phyloP scores from a whole-genome alignment of 768 basidiomycete genomes.

The Ramaria sp. region DNA sequence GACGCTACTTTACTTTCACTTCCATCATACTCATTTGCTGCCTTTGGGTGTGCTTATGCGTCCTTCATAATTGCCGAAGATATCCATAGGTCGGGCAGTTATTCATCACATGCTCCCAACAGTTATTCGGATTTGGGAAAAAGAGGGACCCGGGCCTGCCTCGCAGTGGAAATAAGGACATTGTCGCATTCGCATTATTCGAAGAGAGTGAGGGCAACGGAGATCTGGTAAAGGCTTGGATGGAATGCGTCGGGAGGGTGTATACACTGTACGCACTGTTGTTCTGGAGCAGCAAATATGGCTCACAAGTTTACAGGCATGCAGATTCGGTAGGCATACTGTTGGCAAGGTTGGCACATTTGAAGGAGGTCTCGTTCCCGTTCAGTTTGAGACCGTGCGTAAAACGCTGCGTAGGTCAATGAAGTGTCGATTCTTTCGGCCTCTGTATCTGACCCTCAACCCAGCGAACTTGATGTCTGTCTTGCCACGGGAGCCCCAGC shows the following conservation, averaged over 20 bases:
- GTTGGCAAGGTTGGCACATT: constrained; percentile 41
- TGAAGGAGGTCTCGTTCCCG: constrained; percentile 47
- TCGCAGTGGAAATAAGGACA: constrained; percentile 58
- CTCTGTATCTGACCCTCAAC: not conserved
- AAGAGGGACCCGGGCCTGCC: constrained; percentile 69
- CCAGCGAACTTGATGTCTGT: constrained; percentile 41
- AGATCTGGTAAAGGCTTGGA: constrained; percentile 46
- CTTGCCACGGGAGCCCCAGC: constrained; percentile 27
- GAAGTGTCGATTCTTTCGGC: not conserved
- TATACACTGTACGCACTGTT: constrained; percentile 44
- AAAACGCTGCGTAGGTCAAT: constrained; percentile 46
- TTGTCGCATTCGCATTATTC: constrained; percentile 56
- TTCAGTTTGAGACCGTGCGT: constrained; percentile 61
- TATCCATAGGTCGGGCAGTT: constrained; percentile 58
- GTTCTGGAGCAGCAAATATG: constrained; percentile 1
- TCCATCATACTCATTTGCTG: constrained; percentile 55
- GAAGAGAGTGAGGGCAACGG: constrained; percentile 45
- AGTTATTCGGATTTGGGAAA: constrained; percentile 78
- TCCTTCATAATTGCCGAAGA: constrained; percentile 48
- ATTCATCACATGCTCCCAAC: constrained; percentile 61
- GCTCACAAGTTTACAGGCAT: constrained; percentile 32
- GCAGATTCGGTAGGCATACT: constrained; percentile 46
- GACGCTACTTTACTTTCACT: constrained; percentile 53
- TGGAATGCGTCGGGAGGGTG: constrained; percentile 37
- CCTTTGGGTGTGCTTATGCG: constrained; percentile 49